phyloP scores from a whole-genome alignment of 345 rosid genomes.

The Dipteronia sinensis region DNA sequence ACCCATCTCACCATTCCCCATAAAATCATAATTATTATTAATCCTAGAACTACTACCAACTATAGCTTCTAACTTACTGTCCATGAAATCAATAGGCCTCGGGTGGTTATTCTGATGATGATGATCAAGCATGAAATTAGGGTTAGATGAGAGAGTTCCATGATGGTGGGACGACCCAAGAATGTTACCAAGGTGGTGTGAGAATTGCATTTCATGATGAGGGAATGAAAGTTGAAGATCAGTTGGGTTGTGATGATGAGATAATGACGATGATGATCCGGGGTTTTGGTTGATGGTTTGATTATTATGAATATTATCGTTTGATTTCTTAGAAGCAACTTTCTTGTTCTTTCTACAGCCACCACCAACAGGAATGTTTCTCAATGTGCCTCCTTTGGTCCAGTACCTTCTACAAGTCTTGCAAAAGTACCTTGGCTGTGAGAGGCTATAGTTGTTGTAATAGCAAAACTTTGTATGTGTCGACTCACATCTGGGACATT shows the following conservation, averaged over 20 bases:
- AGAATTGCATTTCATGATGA: slow-evolving; percentile 39
- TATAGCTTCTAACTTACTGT: slow-evolving; percentile 45
- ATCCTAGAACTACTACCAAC: slow-evolving; percentile 47
- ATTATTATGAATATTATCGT: slow-evolving; percentile 3
- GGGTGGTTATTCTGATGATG: slow-evolving; percentile 16
- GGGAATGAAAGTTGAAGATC: slow-evolving; percentile 65
- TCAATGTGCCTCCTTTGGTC: slow-evolving; percentile 94
- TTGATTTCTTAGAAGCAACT: slow-evolving; percentile 53
- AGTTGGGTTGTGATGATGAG: slow-evolving; percentile 36
- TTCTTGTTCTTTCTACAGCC: slow-evolving; percentile 95
- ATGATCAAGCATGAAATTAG: slow-evolving; percentile 32
- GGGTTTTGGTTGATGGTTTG: slow-evolving; percentile 32
- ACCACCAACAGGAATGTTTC: slow-evolving; percentile 98
- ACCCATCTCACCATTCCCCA: slow-evolving; percentile 45
- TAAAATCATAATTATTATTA: slow-evolving; percentile 55
- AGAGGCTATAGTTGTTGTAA: slow-evolving; percentile 97
- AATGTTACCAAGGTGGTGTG: slow-evolving; percentile 51
- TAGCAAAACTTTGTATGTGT: slow-evolving; percentile 94
- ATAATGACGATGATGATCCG: slow-evolving; percentile 26
- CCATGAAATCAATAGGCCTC: slow-evolving; percentile 53
- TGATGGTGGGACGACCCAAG: slow-evolving; percentile 24
- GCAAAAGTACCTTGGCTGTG: slow-evolving; percentile 98
- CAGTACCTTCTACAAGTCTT: slow-evolving; percentile 97
- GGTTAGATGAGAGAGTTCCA: slow-evolving; percentile 19
- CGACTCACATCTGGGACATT: slow-evolving; percentile 95